Percentiles rank a stretch among this genome's conserved stretches.
phyloP scores from a whole-genome alignment of 148 eudicot species.

The Camellia sinensis region DNA sequence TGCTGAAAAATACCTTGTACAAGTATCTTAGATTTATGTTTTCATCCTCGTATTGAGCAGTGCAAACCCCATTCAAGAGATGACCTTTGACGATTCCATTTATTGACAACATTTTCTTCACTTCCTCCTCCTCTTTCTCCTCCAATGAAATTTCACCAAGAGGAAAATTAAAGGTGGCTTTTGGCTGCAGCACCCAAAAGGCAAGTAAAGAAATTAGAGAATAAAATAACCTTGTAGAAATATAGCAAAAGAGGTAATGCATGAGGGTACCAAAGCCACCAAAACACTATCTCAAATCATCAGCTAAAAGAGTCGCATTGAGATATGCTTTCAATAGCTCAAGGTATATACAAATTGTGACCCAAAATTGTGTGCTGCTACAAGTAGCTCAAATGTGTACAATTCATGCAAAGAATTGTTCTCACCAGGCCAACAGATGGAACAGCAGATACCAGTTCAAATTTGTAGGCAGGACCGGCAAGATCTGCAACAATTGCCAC shows the following conservation, averaged over 20 bases:
- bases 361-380: neutral
- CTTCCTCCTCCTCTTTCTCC: slow-evolving; percentile 75
- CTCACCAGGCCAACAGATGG: slow-evolving; percentile 91
- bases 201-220: slow-evolving; percentile 12
- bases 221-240: neutral
- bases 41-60: slow-evolving; percentile 67
- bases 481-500: slow-evolving; percentile 76
- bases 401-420: slow-evolving; percentile 8
- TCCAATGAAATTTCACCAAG: slow-evolving; percentile 77
- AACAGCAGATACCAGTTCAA: slow-evolving; percentile 66
- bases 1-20: slow-evolving; percentile 64
- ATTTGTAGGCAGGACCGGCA: slow-evolving; percentile 69
- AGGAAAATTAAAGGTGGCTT: slow-evolving; percentile 76
- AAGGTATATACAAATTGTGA: neutral
- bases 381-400: neutral
- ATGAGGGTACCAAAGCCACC: slow-evolving; percentile 11
- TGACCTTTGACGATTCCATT: slow-evolving; percentile 66
- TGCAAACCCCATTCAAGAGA: slow-evolving; percentile 66
- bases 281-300: neutral
- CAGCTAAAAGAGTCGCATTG: neutral
- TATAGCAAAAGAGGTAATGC: slow-evolving; percentile 17
- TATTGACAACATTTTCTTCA: slow-evolving; percentile 51
- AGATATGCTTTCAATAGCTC: neutral
- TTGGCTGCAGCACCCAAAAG: slow-evolving; percentile 63
- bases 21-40: slow-evolving; percentile 65